Conservation (phyloP, 495 filamentous ascomycete genomes). For the Neurospora sp. region DNA sequence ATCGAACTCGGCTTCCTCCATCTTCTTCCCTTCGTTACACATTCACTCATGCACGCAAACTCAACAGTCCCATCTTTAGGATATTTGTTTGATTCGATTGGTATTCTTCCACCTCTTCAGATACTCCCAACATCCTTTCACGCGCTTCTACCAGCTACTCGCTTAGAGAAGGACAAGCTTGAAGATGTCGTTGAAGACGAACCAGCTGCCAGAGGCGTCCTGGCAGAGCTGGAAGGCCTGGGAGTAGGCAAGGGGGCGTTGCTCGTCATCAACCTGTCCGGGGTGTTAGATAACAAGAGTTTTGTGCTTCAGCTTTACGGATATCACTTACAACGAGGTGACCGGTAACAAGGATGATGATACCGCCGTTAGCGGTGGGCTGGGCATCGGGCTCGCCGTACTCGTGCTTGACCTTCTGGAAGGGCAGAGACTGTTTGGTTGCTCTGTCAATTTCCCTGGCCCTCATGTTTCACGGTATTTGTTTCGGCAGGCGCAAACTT, state of each 20-base stretch:
- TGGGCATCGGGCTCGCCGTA: slow-evolving; percentile 66
- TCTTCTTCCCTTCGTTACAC: neutral
- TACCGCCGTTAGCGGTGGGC: slow-evolving; percentile 50
- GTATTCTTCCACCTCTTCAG: neutral
- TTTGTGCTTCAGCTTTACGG: neutral
- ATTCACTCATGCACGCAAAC: neutral
- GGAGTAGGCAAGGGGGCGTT: slow-evolving; percentile 71
- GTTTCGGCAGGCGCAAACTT: slow-evolving; percentile 5
- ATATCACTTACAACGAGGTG: slow-evolving; percentile 55
- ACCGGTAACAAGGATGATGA: slow-evolving; percentile 80
- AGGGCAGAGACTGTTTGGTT: slow-evolving; percentile 54
- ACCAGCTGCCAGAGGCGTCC: slow-evolving; percentile 60
- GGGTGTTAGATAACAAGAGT: neutral
- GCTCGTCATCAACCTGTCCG: slow-evolving; percentile 66
- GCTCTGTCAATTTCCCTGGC: slow-evolving; percentile 1
- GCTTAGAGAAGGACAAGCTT: slow-evolving; percentile 56
- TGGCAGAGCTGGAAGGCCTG: slow-evolving; percentile 76
- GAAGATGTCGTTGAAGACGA: slow-evolving; percentile 88
- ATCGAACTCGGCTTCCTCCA: neutral
- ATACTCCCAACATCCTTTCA: neutral
- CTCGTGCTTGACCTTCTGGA: slow-evolving; percentile 65
- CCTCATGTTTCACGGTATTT: neutral
- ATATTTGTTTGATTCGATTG: neutral
- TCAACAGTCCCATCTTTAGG: neutral
- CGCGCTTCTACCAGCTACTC: neutral